These are phyloP conservation scores for Exsudoporus frostii DNA, from an alignment of 768 basidiomycete species.

Conservation along the genomic window DNA sequence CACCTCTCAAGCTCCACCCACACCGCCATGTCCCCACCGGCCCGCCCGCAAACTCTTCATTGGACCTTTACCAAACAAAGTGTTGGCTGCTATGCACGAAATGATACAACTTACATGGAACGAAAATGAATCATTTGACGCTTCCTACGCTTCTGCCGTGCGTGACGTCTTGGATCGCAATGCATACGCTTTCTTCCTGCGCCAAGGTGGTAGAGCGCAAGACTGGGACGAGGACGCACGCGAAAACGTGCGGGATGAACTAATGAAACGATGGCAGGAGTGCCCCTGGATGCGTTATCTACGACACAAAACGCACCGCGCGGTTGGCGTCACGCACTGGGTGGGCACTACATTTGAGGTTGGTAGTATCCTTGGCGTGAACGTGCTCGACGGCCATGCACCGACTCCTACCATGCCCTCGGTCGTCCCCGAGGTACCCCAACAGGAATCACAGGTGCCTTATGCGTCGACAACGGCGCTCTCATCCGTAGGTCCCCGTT, in stretches of 20 bases:
- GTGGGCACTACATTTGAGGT: conserved; percentile 76
- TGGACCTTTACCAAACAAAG: conserved; percentile 71
- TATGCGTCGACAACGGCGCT: conserved; percentile 20
- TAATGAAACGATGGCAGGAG: conserved; percentile 59
- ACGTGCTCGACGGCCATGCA: conserved; percentile 41
- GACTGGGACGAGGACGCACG: conserved; percentile 65
- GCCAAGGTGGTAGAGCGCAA: conserved; percentile 58
- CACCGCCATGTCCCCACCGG: conserved; percentile 10
- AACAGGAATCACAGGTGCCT: not conserved
- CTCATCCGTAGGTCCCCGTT: conserved; percentile 20
- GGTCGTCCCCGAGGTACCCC: conserved; percentile 1
- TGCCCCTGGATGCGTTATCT: conserved; percentile 62
- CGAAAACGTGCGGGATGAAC: conserved; percentile 48
- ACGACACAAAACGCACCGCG: conserved; percentile 22
- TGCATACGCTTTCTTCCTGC: conserved; percentile 62
- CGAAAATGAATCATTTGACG: conserved; percentile 34
- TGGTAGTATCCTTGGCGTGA: conserved; percentile 71
- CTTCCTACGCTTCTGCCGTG: conserved; percentile 33
- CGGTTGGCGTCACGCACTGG: conserved; percentile 42
- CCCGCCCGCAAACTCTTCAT: conserved; percentile 60
- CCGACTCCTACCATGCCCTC: not conserved
- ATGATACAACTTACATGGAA: conserved; percentile 14
- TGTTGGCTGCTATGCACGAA: conserved; percentile 42
- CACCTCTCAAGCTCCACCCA: not conserved
- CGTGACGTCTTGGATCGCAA: conserved; percentile 49